These are phyloP conservation scores for Oldenlandia corymbosa DNA, from an alignment of 257 asterid species.

Conservation along the genomic window DNA sequence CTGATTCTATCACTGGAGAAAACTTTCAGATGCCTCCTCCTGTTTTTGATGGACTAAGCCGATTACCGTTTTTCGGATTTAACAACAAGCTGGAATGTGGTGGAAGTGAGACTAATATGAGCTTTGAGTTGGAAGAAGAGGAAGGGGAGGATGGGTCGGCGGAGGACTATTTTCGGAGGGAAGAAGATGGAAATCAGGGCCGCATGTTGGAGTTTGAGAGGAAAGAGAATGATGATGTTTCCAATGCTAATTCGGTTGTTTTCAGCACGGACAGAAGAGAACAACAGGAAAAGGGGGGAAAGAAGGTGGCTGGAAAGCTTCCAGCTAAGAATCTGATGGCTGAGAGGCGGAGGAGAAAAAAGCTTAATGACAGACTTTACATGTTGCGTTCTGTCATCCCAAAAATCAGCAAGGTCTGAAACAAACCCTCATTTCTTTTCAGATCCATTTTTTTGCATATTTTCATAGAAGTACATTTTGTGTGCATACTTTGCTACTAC, in stretches of 20 bases:
- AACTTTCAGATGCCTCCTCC: conserved; percentile 4
- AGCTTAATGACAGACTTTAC: conserved; percentile 69
- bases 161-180: conserved; percentile 5
- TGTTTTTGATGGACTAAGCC: not conserved
- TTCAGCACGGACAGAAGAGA: too few relatives aligned
- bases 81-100: not conserved
- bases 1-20: not conserved
- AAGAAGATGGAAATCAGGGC: conserved; percentile 10
- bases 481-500: not conserved
- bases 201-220: not conserved
- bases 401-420: conserved; percentile 61
- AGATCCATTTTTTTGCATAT: not conserved
- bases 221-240: not conserved
- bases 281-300: conserved; percentile 4
- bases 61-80: not conserved
- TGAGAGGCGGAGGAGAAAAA: conserved; percentile 71
- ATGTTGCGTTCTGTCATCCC: conserved; percentile 76
- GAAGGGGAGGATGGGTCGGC: not conserved
- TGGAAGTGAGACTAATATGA: not conserved
- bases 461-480: not conserved
- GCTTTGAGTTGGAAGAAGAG: not conserved
- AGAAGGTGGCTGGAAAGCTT: conserved; percentile 43
- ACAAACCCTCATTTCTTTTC: not conserved
- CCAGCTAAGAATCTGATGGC: conserved; percentile 80
- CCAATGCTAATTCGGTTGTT: conserved; percentile 13